These are phyloP conservation scores for Stagonosporopsis tanaceti DNA, from an alignment of 2,329 filamentous ascomycete species.

Conservation along the genomic window DNA sequence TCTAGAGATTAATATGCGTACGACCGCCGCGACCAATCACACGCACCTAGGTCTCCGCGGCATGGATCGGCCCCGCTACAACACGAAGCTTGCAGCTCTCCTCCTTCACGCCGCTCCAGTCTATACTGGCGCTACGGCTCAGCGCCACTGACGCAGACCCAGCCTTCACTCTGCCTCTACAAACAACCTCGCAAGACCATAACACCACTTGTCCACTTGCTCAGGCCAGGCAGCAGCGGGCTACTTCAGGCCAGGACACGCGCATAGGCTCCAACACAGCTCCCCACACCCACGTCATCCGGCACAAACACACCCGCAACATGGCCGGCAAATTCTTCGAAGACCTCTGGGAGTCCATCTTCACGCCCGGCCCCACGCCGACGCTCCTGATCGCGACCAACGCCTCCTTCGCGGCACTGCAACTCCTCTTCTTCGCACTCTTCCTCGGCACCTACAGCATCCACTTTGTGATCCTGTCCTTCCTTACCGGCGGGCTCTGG, in stretches of 20 bases:
- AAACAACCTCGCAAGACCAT: slow-evolving; percentile 7
- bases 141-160: slow-evolving; percentile 17
- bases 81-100: slow-evolving; percentile 15
- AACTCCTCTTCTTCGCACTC: slow-evolving; percentile 77
- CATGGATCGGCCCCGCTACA: slow-evolving; percentile 20
- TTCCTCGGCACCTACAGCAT: slow-evolving; percentile 84
- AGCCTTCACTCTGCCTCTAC: not conserved
- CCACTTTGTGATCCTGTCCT: slow-evolving; percentile 84
- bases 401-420: slow-evolving; percentile 83
- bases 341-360: slow-evolving; percentile 90
- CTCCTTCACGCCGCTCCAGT: slow-evolving; percentile 23
- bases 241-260: slow-evolving; percentile 7
- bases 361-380: slow-evolving; percentile 89
- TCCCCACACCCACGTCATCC: slow-evolving; percentile 11
- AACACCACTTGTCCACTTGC: slow-evolving; percentile 8
- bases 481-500: slow-evolving; percentile 85
- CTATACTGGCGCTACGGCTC: slow-evolving; percentile 18
- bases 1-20: slow-evolving; percentile 16
- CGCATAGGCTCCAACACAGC: slow-evolving; percentile 8
- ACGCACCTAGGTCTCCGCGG: slow-evolving; percentile 13
- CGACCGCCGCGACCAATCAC: slow-evolving; percentile 13
- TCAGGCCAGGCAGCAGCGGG: slow-evolving; percentile 16
- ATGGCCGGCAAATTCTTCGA: slow-evolving; percentile 64
- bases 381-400: slow-evolving; percentile 91
- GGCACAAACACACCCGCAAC: not conserved